Evolutionary conservation across 805 yeast species (phyloP), one percentile per base, ranked within the genome.

Genomic region (Yamadazyma olivae): DNA sequence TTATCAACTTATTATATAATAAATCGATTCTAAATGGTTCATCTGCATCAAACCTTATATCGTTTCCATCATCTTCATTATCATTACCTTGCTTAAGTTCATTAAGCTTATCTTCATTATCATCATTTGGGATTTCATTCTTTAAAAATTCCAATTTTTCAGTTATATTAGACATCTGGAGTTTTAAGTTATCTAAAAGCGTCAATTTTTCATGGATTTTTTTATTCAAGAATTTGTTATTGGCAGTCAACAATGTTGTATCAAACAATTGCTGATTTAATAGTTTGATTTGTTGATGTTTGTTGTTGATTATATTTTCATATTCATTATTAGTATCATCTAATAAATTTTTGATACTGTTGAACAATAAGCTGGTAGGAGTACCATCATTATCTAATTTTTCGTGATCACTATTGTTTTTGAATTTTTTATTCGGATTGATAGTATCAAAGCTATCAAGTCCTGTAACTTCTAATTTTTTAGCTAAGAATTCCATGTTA

Each of bases 1-100:
- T 50, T 3, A 51, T 31, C n/a, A 84, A 58, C 44, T 70, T 71
- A 26, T 77, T 73, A 50, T 74, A 81, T 10, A 85, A 67, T 5
- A 77, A 68, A 51, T 74, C 69, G 8, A 87, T 74, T 32, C 83
- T 72, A 59, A 87, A 91, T n/a, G 96, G 96, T 52, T 86, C 91
- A 59, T 90, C 97, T 0, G 95, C 91, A 57, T 84, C 91, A 49
- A 79, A 82, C 73, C 70, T 66, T 15, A 61, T 60, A 33, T 77
- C 83, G 9, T 64, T 60, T 24, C 77, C 76, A 43, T 76, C 76
- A 14, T 84, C 51, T 6, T 41, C 46, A n/a, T 45, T 51, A 8
- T 84, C 50, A 12, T 36, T 45, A 25, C 14, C 17, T n/a, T 6
- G 14, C 4, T 38, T 46, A n/a, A n/a, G n/a, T n/a, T n/a, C n/a